phyloP scores from a whole-genome alignment of 2,329 filamentous ascomycete species.

The Aureobasidium sp. region DNA sequence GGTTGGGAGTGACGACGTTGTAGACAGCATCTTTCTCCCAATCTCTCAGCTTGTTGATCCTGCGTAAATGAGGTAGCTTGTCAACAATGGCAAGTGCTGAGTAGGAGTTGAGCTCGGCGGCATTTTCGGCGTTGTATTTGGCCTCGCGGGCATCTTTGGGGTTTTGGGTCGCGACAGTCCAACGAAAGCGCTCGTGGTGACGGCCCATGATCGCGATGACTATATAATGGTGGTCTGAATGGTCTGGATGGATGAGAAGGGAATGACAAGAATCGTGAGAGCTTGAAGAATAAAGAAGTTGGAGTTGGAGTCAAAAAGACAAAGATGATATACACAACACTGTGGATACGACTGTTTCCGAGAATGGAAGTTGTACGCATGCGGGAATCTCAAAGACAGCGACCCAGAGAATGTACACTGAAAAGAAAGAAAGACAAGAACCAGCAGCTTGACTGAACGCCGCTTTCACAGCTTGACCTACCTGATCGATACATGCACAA shows the following conservation, averaged over 20 bases:
- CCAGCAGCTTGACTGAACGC: background rate
- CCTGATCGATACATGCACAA: background rate
- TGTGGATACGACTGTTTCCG: background rate
- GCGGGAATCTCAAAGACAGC: conserved; percentile 12
- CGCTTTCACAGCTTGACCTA: background rate
- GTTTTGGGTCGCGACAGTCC: background rate
- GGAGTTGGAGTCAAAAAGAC: background rate
- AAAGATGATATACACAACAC: conserved; percentile 19
- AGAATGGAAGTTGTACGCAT: conserved; percentile 19
- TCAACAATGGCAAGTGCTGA: background rate
- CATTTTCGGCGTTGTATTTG: background rate
- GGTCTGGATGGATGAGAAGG: background rate
- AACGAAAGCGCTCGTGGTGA: background rate
- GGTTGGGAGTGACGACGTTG: background rate
- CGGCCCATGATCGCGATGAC: background rate
- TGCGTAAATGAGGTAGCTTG: background rate
- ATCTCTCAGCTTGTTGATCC: background rate
- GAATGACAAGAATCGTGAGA: background rate
- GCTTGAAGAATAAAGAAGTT: conserved; percentile 10
- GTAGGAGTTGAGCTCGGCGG: background rate
- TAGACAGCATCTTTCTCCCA: background rate
- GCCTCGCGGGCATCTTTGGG: background rate
- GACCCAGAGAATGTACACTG: background rate
- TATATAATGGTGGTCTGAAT: background rate
- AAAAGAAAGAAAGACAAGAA: background rate